Base-by-base conservation (phyloP, 1,139 yeast genomes). In the Yamadazyma songkhlaensis region DNA sequence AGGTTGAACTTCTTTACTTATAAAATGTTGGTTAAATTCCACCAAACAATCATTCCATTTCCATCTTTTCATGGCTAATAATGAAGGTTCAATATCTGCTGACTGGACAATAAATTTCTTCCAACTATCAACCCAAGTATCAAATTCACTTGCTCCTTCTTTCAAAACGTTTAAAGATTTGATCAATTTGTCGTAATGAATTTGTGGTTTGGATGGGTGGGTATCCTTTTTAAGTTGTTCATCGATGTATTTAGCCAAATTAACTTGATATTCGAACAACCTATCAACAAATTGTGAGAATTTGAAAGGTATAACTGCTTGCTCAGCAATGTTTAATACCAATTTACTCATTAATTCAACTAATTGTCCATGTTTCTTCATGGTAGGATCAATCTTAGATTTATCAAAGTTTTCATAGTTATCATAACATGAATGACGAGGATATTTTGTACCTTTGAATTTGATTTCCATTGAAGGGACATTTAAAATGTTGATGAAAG, bases 281-380 rank as follows among this genome's bases (percentile, higher is more conserved):
- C 64, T 61, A 2, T 62, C 55, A 2, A 78, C 77, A 43, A 80
- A 72, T 7, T 68, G 66, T 2, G 56, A 57, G 28, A 86, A 60
- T 52, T 83, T 78, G 50, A 75, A 84, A 2, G 96, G 96, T 11
- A 90, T 66, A 29, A 87, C 58, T 2, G 97, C 95, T 29, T 72
- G 77, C 50, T 90, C 96, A 0, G 81, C 74, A 12, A 85, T 55
- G 35, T 75, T 70, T 13, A 89, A 55, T 0, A 74, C 60, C 6
- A 84, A 47, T 31, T 71, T 62, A 1, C 87, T 70, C 2, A 84
- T 54, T 17, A 84, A 54, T 43, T 81, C 77, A 2, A 84, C 77
- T 40, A 88, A 55, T 12, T 77, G 74, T 9, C 63, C 53, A 53
- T 84, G 90, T 39, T 75, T 73, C 3, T 59, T 52, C 75, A 84